These are phyloP conservation scores for Globisporangium perplexum DNA, from an alignment of 352 stramenopile genomes.

Conservation along the genomic window DNA sequence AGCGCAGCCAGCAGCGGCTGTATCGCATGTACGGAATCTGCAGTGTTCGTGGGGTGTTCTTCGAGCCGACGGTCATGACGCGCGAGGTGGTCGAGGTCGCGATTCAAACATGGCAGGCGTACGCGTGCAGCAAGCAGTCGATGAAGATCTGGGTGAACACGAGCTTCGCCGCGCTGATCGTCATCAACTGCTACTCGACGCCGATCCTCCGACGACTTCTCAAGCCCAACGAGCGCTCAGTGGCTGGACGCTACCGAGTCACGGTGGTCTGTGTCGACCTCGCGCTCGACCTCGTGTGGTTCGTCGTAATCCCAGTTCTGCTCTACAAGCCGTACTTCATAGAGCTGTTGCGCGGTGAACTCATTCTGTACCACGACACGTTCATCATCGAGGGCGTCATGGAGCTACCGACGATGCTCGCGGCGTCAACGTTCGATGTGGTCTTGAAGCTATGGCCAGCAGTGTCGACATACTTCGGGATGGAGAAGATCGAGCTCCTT, in stretches of 20 bases:
- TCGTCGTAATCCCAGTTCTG: conserved; percentile 10
- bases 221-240: neutral
- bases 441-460: conserved; percentile 16
- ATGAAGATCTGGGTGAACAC: conserved; percentile 18
- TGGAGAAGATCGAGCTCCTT: conserved; percentile 14
- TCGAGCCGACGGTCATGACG: conserved; percentile 15
- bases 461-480: conserved; percentile 12
- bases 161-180: conserved; percentile 10
- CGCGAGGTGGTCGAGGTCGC: conserved; percentile 17
- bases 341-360: conserved; percentile 6
- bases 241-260: conserved; percentile 2
- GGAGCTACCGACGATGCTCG: conserved; percentile 14
- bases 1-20: neutral
- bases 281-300: conserved; percentile 16
- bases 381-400: conserved; percentile 17
- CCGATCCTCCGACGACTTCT: conserved; percentile 1
- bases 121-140: conserved; percentile 13
- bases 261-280: conserved; percentile 13
- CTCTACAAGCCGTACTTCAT: conserved; percentile 11
- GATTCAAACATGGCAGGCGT: conserved; percentile 18
- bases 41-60: conserved; percentile 14
- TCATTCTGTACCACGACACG: conserved; percentile 16
- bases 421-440: conserved; percentile 11
- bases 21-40: neutral
- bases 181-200: conserved; percentile 17